These are phyloP conservation scores for Talinum fruticosum DNA, from an alignment of 148 eudicot genomes.

Conservation along the genomic window DNA sequence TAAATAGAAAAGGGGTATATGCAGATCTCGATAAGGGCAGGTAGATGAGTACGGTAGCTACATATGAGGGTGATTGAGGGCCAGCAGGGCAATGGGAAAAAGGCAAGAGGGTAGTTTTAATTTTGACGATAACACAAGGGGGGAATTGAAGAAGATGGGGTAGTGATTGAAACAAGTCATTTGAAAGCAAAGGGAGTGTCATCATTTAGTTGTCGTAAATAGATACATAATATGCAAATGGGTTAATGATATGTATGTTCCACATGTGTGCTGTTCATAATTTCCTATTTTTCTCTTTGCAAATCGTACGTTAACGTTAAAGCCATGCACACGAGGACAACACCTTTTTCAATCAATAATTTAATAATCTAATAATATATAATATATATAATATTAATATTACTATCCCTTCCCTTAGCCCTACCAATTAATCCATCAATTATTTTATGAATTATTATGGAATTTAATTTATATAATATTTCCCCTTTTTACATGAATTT, in stretches of 20 bases:
- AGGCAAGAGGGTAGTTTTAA: too few species aligned
- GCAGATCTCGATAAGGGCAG: too few species aligned
- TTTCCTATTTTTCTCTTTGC: too few species aligned
- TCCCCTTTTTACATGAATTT: neutral
- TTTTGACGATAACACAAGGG: neutral
- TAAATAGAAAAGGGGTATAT: too few species aligned
- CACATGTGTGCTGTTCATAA: conserved; percentile 23
- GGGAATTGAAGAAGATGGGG: neutral
- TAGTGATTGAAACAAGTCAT: neutral
- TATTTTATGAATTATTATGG: neutral
- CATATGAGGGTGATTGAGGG: too few species aligned
- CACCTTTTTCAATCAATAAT: neutral
- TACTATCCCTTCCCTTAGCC: neutral
- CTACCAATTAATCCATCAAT: conserved; percentile 13
- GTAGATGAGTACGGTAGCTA: too few species aligned
- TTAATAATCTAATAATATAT: too few species aligned
- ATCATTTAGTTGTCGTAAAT: neutral
- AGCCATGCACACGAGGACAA: conserved; percentile 31
- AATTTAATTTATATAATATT: neutral
- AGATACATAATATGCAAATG: neutral
- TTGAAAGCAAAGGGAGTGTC: neutral
- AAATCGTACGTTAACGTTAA: conserved; percentile 8
- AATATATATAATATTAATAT: neutral
- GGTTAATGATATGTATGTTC: conserved; percentile 16
- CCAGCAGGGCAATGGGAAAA: too few species aligned